phyloP scores from a whole-genome alignment of 192 early-diverging fungal species.

The Pilobolus umbonatus region DNA sequence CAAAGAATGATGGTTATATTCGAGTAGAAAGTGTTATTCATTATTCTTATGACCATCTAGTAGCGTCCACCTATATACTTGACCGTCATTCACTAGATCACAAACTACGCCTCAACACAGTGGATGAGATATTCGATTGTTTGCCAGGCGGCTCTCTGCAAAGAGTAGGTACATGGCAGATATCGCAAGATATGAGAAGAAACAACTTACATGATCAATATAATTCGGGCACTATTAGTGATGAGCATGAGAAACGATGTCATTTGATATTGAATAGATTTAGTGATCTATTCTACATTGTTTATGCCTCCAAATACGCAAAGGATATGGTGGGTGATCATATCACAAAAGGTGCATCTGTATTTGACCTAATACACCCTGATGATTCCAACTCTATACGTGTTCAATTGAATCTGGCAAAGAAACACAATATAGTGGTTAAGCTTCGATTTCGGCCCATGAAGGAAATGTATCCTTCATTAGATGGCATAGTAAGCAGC shows the following conservation, averaged over 20 bases:
- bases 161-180: conserved; percentile 1
- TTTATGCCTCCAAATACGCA: conserved; percentile 1
- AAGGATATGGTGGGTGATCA: neutral
- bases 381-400: neutral
- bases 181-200: neutral
- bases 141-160: conserved; percentile 3
- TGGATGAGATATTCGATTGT: conserved; percentile 8
- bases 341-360: neutral
- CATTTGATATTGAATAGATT: conserved; percentile 21
- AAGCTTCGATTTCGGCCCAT: conserved; percentile 16
- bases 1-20: conserved; percentile 31
- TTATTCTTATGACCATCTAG: conserved; percentile 26
- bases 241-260: conserved; percentile 15
- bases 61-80: conserved; percentile 2
- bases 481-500: conserved; percentile 15
- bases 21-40: conserved; percentile 23
- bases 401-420: conserved; percentile 10
- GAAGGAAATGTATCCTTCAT: neutral
- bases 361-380: conserved; percentile 9
- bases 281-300: conserved; percentile 3
- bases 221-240: neutral
- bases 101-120: conserved; percentile 13
- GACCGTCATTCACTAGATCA: conserved; percentile 14
- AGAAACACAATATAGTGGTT: conserved; percentile 4
- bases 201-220: neutral